Evolutionary conservation across 2,329 filamentous ascomycete genomes (phyloP).

Genomic region (Phymatotrichopsis omnivora): DNA sequence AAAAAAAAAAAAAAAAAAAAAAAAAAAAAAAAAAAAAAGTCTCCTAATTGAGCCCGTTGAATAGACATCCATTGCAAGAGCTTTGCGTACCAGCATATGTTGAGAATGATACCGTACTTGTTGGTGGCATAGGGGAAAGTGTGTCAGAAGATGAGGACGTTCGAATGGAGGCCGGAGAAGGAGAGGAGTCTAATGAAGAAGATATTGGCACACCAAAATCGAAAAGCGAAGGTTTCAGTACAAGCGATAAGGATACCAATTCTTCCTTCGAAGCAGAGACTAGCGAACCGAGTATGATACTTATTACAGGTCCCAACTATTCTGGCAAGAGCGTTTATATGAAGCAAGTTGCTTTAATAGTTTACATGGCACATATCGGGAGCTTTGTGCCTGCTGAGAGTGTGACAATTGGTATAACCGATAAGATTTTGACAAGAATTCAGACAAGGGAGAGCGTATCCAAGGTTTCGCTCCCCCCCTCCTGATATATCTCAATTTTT

Average conservation of each 20-base stretch:
- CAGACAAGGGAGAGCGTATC: constrained; percentile 48
- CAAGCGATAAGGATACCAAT: background rate
- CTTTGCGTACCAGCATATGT: constrained; percentile 70
- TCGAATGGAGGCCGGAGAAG: background rate
- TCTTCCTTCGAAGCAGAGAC: constrained; percentile 17
- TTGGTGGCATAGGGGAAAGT: constrained; percentile 46
- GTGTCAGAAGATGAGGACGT: constrained; percentile 1
- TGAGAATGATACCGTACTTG: constrained; percentile 65
- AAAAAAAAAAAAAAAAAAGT: too few species aligned
- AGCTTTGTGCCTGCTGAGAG: constrained; percentile 76
- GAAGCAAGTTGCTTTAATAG: constrained; percentile 82
- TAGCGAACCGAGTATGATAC: constrained; percentile 53
- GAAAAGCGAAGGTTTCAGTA: constrained; percentile 4
- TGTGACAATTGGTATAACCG: constrained; percentile 74
- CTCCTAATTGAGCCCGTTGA: too few species aligned
- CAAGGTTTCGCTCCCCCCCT: constrained; percentile 35
- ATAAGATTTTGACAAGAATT: constrained; percentile 63
- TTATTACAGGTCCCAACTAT: constrained; percentile 89
- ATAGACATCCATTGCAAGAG: constrained; percentile 72
- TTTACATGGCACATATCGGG: constrained; percentile 86
- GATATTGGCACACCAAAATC: background rate
- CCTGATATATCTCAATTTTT: constrained; percentile 7
- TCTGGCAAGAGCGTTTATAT: constrained; percentile 95
- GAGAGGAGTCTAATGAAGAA: background rate
- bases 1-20: too few species aligned